Percentiles rank a stretch among this genome's conserved stretches.
These are phyloP conservation scores for Entomortierella lignicola DNA, from an alignment of 192 early-diverging fungal species.

Conservation along the genomic window DNA sequence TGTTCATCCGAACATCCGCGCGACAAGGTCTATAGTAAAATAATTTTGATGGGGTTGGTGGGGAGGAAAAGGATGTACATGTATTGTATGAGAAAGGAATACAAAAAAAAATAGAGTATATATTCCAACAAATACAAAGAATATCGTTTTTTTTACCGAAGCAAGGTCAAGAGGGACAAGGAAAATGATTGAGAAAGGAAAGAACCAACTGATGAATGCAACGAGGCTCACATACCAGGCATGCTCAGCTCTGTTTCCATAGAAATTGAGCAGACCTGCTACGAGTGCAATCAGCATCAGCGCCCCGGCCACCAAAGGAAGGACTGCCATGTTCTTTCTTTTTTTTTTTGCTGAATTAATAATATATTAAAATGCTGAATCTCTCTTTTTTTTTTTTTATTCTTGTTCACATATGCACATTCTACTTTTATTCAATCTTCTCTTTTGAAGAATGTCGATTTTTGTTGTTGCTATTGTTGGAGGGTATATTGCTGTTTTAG, in stretches of 20 bases:
- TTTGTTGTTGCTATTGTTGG: too few species aligned
- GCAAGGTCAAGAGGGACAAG: constrained; percentile 92
- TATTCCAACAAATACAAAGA: too few species aligned
- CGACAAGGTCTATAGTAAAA: constrained; percentile 70
- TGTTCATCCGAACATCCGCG: constrained; percentile 68
- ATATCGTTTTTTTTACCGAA: constrained; percentile 69
- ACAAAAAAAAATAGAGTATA: too few species aligned
- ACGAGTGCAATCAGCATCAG: constrained; percentile 68
- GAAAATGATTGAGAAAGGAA: constrained; percentile 92
- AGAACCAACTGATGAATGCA: constrained; percentile 84
- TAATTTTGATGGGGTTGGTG: too few species aligned
- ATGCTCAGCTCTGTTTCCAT: constrained; percentile 77
- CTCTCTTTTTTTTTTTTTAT: constrained; percentile 1
- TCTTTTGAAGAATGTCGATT: too few species aligned
- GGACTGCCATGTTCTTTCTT: constrained; percentile 19
- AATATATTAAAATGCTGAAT: not conserved
- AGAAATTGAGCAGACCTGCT: constrained; percentile 74
- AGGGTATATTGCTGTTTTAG: too few species aligned
- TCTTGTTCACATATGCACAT: too few species aligned
- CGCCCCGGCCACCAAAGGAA: constrained; percentile 61
- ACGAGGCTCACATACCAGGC: constrained; percentile 88
- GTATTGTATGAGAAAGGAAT: constrained; percentile 2
- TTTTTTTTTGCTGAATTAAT: not conserved
- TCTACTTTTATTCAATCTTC: too few species aligned
- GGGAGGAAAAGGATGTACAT: too few species aligned